Percentiles rank a stretch among this genome's conserved stretches.
phyloP scores from a whole-genome alignment of 2,329 filamentous ascomycete genomes.

The Colletotrichum musae region DNA sequence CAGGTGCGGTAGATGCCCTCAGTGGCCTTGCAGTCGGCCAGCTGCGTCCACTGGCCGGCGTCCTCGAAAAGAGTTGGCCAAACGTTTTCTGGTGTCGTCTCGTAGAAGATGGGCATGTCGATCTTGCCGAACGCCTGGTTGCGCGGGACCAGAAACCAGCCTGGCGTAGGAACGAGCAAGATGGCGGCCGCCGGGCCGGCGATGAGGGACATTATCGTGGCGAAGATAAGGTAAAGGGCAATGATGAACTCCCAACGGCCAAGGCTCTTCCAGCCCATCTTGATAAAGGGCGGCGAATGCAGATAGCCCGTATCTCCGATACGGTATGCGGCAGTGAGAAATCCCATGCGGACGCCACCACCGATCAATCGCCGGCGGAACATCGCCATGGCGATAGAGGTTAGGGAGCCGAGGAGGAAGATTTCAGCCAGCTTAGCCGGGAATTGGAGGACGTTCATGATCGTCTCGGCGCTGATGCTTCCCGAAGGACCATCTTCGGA shows the following conservation, averaged over 20 bases:
- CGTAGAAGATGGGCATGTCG: neutral
- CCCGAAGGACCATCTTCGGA: neutral
- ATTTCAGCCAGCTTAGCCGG: constrained; percentile 27
- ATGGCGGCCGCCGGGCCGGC: constrained; percentile 24
- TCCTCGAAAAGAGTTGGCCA: neutral
- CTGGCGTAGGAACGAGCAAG: neutral
- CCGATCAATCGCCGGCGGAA: constrained; percentile 6
- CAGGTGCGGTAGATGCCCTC: constrained; percentile 1
- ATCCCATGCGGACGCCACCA: constrained; percentile 6
- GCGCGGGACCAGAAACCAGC: neutral
- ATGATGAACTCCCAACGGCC: neutral
- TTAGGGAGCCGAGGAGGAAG: constrained; percentile 19
- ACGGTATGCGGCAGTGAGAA: constrained; percentile 13
- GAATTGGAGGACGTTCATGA: constrained; percentile 28
- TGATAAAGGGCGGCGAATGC: neutral
- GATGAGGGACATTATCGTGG: neutral
- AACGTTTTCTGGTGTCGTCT: neutral
- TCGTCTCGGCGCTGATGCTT: neutral
- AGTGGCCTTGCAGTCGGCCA: constrained; percentile 7
- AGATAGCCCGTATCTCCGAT: neutral
- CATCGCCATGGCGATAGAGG: constrained; percentile 19
- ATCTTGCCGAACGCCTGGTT: neutral
- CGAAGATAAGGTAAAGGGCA: neutral
- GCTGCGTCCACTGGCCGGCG: neutral
- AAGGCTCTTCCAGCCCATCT: neutral